Evolutionary conservation across 768 basidiomycete genomes (phyloP), one percentile per base, ranked within the genome.

Genomic region (Tulasnella sp.): DNA sequence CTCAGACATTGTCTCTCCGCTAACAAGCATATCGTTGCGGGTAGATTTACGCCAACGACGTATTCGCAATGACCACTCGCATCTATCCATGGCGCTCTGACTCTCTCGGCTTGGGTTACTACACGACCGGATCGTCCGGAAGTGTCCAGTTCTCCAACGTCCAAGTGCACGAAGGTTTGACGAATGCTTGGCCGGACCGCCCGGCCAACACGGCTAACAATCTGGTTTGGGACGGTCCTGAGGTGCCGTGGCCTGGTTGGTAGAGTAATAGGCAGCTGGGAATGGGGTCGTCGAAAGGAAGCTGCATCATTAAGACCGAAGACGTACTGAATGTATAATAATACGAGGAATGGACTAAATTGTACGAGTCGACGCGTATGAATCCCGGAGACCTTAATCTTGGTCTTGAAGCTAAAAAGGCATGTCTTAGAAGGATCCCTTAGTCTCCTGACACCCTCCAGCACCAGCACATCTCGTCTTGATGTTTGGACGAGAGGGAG

Each of bases 161-260:
- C 60, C 20, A 64, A 16, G 60, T 64, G 20, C 31, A 64, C n/a
- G 60, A 64, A 31, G 60, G 60, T 31, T 24, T 64, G 60, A 64
- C 60, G 24, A 64, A 64, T 24, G 60, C 60, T 12, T 64, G 60
- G 60, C 60, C 60, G 2, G 60, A 64, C 1, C 60, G 60, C 24
- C 60, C 60, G 60, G 60, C 60, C n/a, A 14, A 64, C 11, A 64
- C 60, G 28, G 5, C 60, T 3, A 64, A 64, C 60, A 12, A 64
- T 22, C n/a, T 64, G 3, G 60, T 64, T 0, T 64, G 60, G 60
- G 60, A 64, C 16, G 60, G 60, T 7, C 60, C 60, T n/a, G 31
- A 64, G 28, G 60, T 64, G 31, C 60, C 60, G 60, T 64, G 60
- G 60, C 24, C 60, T 64, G 60, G 60, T 31, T 64, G 60, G 60